Base-by-base conservation (phyloP, 176 grass and related monocot species). In the Zea luxurians region DNA sequence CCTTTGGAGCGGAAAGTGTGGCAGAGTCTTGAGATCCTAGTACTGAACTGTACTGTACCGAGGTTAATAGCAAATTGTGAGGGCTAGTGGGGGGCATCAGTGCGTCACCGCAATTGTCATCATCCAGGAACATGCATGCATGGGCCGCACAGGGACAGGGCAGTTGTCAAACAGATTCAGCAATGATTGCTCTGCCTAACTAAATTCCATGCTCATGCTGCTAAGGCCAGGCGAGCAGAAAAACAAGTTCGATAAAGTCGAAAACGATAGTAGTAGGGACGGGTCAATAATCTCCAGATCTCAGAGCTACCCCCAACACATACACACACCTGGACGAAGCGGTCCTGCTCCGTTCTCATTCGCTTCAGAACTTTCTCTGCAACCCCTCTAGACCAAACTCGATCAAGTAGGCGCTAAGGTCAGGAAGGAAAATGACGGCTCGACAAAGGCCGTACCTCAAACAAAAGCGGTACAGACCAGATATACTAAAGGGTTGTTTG, bases 121-220 rank as follows among this genome's bases (percentile, higher is more conserved):
- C 42, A 67, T 66, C 61, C 9, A 4, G 34, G 59, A 58, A 59
- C 61, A 61, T 77, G 66, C 48, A 77, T 57, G n/a, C 27, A 75
- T 53, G 82, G 82, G 73, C 73, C 73, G 61, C 18, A 5, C 20
- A 35, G 12, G 44, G 43, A 8, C 20, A 48, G 38, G 53, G 16
- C 78, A 73, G 71, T 53, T 82, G 76, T 67, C 61, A 85, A 89
- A 67, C 41, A 49, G 60, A 89, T 73, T 68, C 75, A 66, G 73
- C 64, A 71, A 85, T 85, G 8, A 85, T 85, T 89, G 72, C 44
- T 9, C 57, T 3, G 47, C 72, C 66, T 60, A 89, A 85, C 71
- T 13, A 71, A 83, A 84, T 71, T 42, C 71, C 65, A 77, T 50
- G 82, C 62, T 36, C 65, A 77, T 50, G 82, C 62, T 36, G 35